Evolutionary conservation across 176 grass and related monocot genomes (phyloP).

Genomic region (Poa pratensis): DNA sequence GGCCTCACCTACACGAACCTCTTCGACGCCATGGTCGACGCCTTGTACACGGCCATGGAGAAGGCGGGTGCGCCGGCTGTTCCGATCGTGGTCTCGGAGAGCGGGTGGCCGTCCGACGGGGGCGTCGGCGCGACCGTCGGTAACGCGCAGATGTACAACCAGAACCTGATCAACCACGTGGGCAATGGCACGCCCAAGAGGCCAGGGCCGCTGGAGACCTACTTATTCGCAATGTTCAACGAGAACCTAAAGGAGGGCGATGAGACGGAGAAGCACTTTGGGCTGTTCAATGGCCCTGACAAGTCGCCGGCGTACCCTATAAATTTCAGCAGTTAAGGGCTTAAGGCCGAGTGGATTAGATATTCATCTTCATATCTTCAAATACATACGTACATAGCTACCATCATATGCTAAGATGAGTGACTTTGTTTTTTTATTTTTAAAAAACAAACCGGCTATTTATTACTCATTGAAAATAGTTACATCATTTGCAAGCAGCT

Average conservation of each 20-base stretch:
- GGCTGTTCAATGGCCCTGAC: conserved; percentile 48
- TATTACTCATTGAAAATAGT: too few relatives aligned
- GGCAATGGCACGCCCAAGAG: conserved; percentile 66
- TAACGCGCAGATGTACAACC: conserved; percentile 80
- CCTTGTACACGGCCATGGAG: conserved; percentile 59
- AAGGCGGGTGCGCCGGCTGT: conserved; percentile 50
- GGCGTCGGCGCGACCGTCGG: conserved; percentile 54
- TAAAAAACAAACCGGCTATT: too few relatives aligned
- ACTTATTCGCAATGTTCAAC: conserved; percentile 96
- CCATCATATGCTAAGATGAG: too few relatives aligned
- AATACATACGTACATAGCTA: too few relatives aligned
- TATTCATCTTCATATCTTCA: too few relatives aligned
- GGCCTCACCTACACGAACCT: conserved; percentile 54
- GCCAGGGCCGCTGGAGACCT: conserved; percentile 64
- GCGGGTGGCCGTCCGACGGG: conserved; percentile 85
- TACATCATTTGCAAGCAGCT: too few relatives aligned
- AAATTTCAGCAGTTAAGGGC: neutral
- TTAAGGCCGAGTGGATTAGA: neutral
- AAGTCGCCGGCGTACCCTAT: conserved; percentile 1
- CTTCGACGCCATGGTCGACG: conserved; percentile 62
- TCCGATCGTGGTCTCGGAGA: conserved; percentile 84
- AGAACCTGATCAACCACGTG: conserved; percentile 64
- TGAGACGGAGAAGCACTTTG: conserved; percentile 80
- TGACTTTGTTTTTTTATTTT: too few relatives aligned
- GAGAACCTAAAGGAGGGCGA: conserved; percentile 85